phyloP scores from a whole-genome alignment of 2,329 filamentous ascomycete genomes.

The Fusarium pseudograminearum region DNA sequence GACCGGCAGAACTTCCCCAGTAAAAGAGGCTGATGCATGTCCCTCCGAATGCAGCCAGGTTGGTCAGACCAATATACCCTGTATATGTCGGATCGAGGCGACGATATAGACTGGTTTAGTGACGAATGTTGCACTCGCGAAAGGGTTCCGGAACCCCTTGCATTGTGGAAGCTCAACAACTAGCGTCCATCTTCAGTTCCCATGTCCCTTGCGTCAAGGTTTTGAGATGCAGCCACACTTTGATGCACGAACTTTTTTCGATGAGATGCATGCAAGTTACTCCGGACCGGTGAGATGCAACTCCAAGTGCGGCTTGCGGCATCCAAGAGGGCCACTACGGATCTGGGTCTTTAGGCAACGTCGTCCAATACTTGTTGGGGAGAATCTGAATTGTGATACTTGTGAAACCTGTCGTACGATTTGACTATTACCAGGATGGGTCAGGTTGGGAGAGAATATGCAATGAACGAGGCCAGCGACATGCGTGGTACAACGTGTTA shows the following conservation, averaged over 20 bases:
- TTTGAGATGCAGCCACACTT: constrained; percentile 31
- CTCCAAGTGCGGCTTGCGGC: constrained; percentile 17
- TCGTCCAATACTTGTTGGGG: constrained; percentile 3
- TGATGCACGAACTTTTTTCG: constrained; percentile 26
- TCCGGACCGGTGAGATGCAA: constrained; percentile 33
- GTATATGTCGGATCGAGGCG: constrained; percentile 7
- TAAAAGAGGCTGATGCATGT: constrained; percentile 20
- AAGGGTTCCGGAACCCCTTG: constrained; percentile 35
- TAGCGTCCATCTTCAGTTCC: constrained; percentile 13
- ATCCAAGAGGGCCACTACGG: constrained; percentile 3
- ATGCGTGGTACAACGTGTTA: constrained; percentile 23
- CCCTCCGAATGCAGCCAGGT: constrained; percentile 28
- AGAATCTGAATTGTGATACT: constrained; percentile 28
- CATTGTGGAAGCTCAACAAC: constrained; percentile 23
- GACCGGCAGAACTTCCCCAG: constrained; percentile 4
- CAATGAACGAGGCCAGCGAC: constrained; percentile 28
- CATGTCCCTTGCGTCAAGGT: constrained; percentile 30
- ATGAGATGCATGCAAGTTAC: constrained; percentile 28
- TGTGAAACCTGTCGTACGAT: constrained; percentile 28
- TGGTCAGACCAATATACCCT: constrained; percentile 1
- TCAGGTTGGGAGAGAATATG: constrained; percentile 4
- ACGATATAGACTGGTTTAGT: neutral
- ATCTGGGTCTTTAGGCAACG: constrained; percentile 11
- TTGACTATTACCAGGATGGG: constrained; percentile 1
- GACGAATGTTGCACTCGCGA: constrained; percentile 17